Percentiles rank a stretch among this genome's conserved stretches.
Conservation (phyloP, 495 filamentous ascomycete species). For the Penicillium coffeae region DNA sequence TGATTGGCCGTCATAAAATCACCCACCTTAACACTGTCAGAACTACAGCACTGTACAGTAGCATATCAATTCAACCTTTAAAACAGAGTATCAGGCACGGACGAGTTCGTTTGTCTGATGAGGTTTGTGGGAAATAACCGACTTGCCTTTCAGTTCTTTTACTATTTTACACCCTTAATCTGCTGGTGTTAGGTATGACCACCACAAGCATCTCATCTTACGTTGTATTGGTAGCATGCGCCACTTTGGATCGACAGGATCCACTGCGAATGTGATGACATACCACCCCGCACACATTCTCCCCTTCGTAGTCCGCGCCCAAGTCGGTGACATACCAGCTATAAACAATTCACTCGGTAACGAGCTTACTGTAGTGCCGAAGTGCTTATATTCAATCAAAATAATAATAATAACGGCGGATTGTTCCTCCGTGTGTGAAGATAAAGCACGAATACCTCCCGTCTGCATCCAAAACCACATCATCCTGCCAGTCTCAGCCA, state of each 20-base stretch:
- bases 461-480: slow-evolving; percentile 6
- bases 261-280: slow-evolving; percentile 5
- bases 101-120: slow-evolving; percentile 2
- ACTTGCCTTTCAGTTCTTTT: slow-evolving; percentile 1
- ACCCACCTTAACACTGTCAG: background rate
- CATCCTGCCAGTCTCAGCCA: slow-evolving; percentile 3
- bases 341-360: background rate
- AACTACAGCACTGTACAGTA: background rate
- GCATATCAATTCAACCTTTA: background rate
- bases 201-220: slow-evolving; percentile 2
- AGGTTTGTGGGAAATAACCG: slow-evolving; percentile 1
- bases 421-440: slow-evolving; percentile 4
- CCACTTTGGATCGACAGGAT: slow-evolving; percentile 1
- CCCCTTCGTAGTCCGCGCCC: background rate
- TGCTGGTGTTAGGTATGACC: slow-evolving; percentile 7
- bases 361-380: background rate
- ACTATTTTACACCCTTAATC: slow-evolving; percentile 3
- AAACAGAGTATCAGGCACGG: background rate
- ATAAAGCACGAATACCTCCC: slow-evolving; percentile 4
- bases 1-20: slow-evolving; percentile 13
- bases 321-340: slow-evolving; percentile 5
- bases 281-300: slow-evolving; percentile 1
- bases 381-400: background rate
- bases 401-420: slow-evolving; percentile 2
- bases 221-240: slow-evolving; percentile 2